phyloP scores from a whole-genome alignment of 345 rosid species.

The Syzygium jambos region DNA sequence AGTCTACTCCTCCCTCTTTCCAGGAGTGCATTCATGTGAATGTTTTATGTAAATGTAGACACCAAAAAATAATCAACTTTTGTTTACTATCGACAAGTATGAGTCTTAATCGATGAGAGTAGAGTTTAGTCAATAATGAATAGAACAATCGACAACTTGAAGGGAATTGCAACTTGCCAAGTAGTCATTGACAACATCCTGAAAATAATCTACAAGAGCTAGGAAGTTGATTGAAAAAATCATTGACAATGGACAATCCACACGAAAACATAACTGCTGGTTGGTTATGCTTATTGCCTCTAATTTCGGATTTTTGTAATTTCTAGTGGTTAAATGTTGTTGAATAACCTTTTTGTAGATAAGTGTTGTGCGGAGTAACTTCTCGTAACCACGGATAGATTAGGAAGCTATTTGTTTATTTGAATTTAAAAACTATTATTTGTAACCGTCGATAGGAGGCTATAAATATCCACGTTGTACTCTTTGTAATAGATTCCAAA shows the following conservation, averaged over 20 bases:
- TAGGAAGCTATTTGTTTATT: background rate
- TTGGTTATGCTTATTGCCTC: background rate
- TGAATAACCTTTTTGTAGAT: background rate
- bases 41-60: background rate
- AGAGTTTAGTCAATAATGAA: background rate
- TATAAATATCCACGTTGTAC: background rate
- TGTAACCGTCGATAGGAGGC: background rate
- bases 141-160: background rate
- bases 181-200: background rate
- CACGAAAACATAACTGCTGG: background rate
- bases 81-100: background rate
- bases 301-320: background rate
- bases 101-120: background rate
- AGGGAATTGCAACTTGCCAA: background rate
- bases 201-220: background rate
- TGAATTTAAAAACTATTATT: background rate
- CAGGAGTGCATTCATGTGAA: background rate
- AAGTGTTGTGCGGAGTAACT: background rate
- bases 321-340: background rate
- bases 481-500: background rate
- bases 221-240: background rate
- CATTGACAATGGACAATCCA: background rate
- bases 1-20: background rate
- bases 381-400: background rate
- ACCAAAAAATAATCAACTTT: background rate